Base-by-base conservation (phyloP, 2,329 filamentous ascomycete genomes). In the Exophiala sp. region DNA sequence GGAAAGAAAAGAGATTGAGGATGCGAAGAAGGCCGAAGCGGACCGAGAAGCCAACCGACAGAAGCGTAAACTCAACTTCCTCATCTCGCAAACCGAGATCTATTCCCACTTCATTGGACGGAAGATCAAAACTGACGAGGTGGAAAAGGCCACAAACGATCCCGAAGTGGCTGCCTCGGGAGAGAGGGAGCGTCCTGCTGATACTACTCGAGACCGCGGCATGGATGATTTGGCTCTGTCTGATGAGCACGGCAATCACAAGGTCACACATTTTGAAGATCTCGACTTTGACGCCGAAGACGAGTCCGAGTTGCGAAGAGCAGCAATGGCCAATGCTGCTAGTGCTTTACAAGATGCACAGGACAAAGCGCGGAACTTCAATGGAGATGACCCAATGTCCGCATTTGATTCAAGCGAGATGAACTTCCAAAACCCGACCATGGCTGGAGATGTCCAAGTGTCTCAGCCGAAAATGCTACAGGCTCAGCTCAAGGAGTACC, bases 81-180 rank as follows among this genome's bases (percentile, higher is more conserved):
- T 98, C 57, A 98, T 98, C 68, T 96, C 91, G 1, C 93, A 98
- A 72, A 98, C 93, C 1, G 93, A 98, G 67, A 78, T 98, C 43
- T 98, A 98, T 75, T 97, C 91, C 35, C 93, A 98, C 76, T 98
- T 98, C 70, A 96, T 98, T 62, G 91, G 93, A 67, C 95, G 95
- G 74, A 98, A 98, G 76, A 95, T 97, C 71, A 95, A 95, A 73
- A 97, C 91, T 1, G 86, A 93, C 60, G 90, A 97, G 65, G 88
- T 95, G 41, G 90, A 98, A 70, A 79, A 85, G 52, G 91, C 87
- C 42, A 93, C 88, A 18, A 88, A 93, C 63, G 88, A 90, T 63
- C 82, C 82, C 6, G 84, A 86, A 41, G 82, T 85, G 43, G 77
- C 78, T 16, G 71, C 72, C 0, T 72, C 75, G 2, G 58, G 47